Evolutionary conservation across 192 early-diverging fungal species (phyloP).

Genomic region (Ramicandelaber brevisporus): DNA sequence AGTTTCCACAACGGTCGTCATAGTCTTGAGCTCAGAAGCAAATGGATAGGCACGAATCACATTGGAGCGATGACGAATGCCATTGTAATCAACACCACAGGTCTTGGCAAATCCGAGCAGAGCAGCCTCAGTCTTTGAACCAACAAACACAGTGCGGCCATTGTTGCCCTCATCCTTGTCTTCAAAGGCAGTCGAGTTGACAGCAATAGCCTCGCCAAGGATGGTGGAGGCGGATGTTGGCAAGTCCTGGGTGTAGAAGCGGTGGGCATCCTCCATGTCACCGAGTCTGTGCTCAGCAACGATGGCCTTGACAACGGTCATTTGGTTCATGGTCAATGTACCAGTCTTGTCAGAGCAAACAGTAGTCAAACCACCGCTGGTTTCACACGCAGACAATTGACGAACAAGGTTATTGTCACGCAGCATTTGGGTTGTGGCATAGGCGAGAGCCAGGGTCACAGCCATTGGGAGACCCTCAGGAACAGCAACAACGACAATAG

Average conservation of each 20-base stretch:
- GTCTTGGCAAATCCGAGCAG: slow-evolving; percentile 34
- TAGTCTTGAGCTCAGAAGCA: slow-evolving; percentile 69
- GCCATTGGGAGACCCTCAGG: slow-evolving; percentile 77
- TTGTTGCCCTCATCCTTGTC: slow-evolving; percentile 28
- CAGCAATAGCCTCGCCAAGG: slow-evolving; percentile 29
- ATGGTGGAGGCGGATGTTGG: slow-evolving; percentile 9
- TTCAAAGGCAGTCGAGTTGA: slow-evolving; percentile 58
- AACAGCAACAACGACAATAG: slow-evolving; percentile 58
- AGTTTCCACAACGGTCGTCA: slow-evolving; percentile 40
- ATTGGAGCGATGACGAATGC: slow-evolving; percentile 17
- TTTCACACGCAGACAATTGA: slow-evolving; percentile 54
- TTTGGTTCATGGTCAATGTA: slow-evolving; percentile 60
- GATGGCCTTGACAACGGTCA: slow-evolving; percentile 45
- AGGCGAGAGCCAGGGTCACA: slow-evolving; percentile 59
- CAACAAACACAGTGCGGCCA: slow-evolving; percentile 31
- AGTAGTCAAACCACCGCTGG: slow-evolving; percentile 58
- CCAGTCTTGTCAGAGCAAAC: slow-evolving; percentile 79
- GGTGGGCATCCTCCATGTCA: slow-evolving; percentile 12
- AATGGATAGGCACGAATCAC: slow-evolving; percentile 63
- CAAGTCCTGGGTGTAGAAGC: slow-evolving; percentile 21
- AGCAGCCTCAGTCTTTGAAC: slow-evolving; percentile 62
- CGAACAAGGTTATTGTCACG: slow-evolving; percentile 58
- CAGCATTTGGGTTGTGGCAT: slow-evolving; percentile 61
- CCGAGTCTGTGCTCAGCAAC: slow-evolving; percentile 20
- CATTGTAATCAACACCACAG: slow-evolving; percentile 33